Conservation (phyloP, 306 rosid species). For the Cicer pinnatifidum region DNA sequence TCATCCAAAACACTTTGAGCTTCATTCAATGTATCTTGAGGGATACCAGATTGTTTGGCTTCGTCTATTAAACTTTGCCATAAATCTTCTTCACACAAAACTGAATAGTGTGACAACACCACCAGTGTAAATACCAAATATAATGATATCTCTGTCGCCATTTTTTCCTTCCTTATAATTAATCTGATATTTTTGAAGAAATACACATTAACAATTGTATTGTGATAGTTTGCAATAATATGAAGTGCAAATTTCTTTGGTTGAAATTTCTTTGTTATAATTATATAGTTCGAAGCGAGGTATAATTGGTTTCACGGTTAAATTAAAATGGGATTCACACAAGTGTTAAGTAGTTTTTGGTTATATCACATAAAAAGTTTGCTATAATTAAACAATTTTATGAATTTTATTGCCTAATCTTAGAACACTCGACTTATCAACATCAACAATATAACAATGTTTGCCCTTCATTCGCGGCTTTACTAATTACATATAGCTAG, state of each 20-base stretch:
- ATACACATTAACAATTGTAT: background rate
- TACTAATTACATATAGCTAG: slow-evolving; percentile 15
- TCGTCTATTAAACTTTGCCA: slow-evolving; percentile 24
- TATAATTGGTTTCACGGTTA: slow-evolving; percentile 19
- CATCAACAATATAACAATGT: slow-evolving; percentile 22
- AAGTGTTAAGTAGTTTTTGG: background rate
- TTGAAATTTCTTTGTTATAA: background rate
- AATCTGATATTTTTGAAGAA: background rate
- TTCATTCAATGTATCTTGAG: slow-evolving; percentile 22
- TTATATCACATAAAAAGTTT: slow-evolving; percentile 14
- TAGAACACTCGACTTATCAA: background rate
- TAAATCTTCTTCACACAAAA: slow-evolving; percentile 27
- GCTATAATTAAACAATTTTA: slow-evolving; percentile 2
- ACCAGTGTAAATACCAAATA: slow-evolving; percentile 30
- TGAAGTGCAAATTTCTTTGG: background rate
- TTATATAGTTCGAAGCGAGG: slow-evolving; percentile 7
- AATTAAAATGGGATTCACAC: slow-evolving; percentile 38
- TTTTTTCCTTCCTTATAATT: slow-evolving; percentile 5
- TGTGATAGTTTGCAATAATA: background rate
- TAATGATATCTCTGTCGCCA: slow-evolving; percentile 35
- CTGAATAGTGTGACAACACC: slow-evolving; percentile 18
- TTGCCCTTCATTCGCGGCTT: slow-evolving; percentile 42
- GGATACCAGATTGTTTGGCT: slow-evolving; percentile 39
- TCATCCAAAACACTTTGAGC: slow-evolving; percentile 34
- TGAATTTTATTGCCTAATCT: slow-evolving; percentile 21